Conservation (phyloP, 805 yeast species). For the Yarrowia sp. region DNA sequence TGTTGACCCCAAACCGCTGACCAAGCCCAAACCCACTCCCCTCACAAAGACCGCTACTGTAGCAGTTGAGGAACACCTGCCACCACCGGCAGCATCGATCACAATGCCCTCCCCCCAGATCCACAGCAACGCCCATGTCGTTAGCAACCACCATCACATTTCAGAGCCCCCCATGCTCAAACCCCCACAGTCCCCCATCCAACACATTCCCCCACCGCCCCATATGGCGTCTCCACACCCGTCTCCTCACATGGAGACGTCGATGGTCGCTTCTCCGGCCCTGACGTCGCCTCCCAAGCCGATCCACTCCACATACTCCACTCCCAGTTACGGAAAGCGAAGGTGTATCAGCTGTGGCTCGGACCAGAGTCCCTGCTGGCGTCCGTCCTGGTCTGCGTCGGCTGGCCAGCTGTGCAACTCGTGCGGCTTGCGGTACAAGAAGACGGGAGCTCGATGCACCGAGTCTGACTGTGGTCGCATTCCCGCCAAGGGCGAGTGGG, state of each 20-base stretch:
- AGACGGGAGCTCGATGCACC: slow-evolving; percentile 87
- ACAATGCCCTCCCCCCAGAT: slow-evolving; percentile 6
- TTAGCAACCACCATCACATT: neutral
- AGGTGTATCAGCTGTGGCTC: slow-evolving; percentile 88
- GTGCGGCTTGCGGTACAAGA: slow-evolving; percentile 91
- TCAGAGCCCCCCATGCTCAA: neutral
- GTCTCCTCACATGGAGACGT: slow-evolving; percentile 2
- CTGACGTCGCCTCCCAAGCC: slow-evolving; percentile 5
- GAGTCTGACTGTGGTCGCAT: slow-evolving; percentile 73
- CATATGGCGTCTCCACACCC: slow-evolving; percentile 9
- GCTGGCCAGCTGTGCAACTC: slow-evolving; percentile 97
- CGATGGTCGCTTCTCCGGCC: neutral
- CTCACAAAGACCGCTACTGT: neutral
- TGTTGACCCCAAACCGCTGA: neutral
- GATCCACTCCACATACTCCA: neutral
- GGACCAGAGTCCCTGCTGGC: slow-evolving; percentile 94
- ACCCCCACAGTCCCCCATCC: slow-evolving; percentile 19
- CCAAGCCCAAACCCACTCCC: neutral
- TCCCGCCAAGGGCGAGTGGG: slow-evolving; percentile 96
- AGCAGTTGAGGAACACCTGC: neutral
- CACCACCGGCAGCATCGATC: neutral
- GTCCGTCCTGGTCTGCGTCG: slow-evolving; percentile 90
- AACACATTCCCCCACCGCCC: slow-evolving; percentile 6
- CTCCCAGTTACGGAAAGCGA: slow-evolving; percentile 39
- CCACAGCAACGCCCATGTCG: neutral